Base-by-base conservation (phyloP, 2,329 filamentous ascomycete species). In the Verticillium tricorpus region DNA sequence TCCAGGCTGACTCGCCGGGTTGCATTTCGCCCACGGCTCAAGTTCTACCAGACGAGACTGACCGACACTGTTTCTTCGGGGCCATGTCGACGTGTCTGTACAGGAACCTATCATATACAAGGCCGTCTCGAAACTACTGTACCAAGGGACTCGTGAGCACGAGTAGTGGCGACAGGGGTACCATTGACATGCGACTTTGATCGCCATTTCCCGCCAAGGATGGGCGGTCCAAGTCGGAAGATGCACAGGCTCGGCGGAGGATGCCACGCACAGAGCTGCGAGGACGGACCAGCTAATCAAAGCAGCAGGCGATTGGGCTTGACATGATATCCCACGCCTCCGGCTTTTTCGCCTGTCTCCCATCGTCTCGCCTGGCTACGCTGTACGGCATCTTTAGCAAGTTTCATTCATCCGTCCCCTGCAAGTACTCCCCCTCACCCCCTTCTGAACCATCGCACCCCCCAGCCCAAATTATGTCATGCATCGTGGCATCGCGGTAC, bases 381-480 rank as follows among this genome's bases (percentile, higher is more conserved):
- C 45, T 50, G 45, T 50, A 50, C 45, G 19, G 45, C 45, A 50
- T 50, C 45, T 50, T 37, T 59, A 64, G 62, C 62, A 61, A 61
- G 63, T 65, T 64, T 64, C 63, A 63, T 62, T 62, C 60, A 65
- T 58, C 57, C 57, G 39, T 58, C 59, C 65, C 65, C 60, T 66
- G 65, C 65, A 65, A 63, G 57, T 31, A 14, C 25, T 34, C 19
- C 52, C 52, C 55, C 59, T 55, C 61, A 60, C 60, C 63, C 37
- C 57, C 61, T 28, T 28, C 34, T 34, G 19, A 8, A 28, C 57
- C 57, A 34, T 50, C 34, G 19, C 56, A 58, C 62, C 60, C 67
- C 70, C 67, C 67, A 62, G 66, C 67, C 63, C 67, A 65, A 78
- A 78, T 79, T 79, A 79, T 80, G 76, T 78, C 77, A 79, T 78